phyloP scores from a whole-genome alignment of 495 filamentous ascomycete species.

The Aspergillus olivimuriae region DNA sequence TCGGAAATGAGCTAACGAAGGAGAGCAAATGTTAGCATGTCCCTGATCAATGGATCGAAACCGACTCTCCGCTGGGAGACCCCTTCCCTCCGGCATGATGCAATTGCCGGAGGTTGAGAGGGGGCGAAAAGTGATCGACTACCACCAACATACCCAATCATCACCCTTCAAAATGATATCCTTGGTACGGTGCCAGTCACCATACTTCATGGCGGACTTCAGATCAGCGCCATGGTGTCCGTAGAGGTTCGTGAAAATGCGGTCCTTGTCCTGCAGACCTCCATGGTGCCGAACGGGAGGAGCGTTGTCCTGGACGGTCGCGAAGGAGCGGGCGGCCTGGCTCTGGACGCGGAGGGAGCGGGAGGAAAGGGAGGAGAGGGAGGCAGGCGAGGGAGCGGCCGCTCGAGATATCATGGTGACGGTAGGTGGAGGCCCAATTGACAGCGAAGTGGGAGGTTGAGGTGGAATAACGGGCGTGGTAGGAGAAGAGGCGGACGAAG shows the following conservation, averaged over 20 bases:
- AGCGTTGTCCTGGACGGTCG: conserved; percentile 80
- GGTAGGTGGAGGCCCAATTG: conserved; percentile 22
- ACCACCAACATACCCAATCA: conserved; percentile 76
- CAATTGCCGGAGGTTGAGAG: no score
- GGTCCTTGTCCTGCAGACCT: conserved; percentile 86
- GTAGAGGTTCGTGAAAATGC: conserved; percentile 98
- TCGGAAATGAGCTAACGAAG: conserved; percentile 77
- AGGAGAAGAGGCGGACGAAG: conserved; percentile 17
- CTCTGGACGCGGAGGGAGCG: conserved; percentile 48
- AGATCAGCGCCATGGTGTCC: conserved; percentile 84
- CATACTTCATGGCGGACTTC: conserved; percentile 94
- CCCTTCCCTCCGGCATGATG: no score
- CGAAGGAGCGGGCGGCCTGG: conserved; percentile 61
- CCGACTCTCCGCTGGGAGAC: no score
- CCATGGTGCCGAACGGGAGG: conserved; percentile 70
- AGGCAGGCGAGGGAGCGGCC: conserved; percentile 41
- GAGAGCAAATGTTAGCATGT: conserved; percentile 7
- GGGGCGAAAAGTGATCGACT: no score
- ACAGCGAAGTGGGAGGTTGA: conserved; percentile 12
- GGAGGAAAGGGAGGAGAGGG: conserved; percentile 49
- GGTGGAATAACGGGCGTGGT: conserved; percentile 21
- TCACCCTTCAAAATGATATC: conserved; percentile 95
- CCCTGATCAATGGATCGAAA: no score
- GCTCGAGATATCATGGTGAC: conserved; percentile 47
- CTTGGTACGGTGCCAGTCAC: conserved; percentile 99